Evolutionary conservation across 257 asterid genomes (phyloP).

Genomic region (Coffea canephora): DNA sequence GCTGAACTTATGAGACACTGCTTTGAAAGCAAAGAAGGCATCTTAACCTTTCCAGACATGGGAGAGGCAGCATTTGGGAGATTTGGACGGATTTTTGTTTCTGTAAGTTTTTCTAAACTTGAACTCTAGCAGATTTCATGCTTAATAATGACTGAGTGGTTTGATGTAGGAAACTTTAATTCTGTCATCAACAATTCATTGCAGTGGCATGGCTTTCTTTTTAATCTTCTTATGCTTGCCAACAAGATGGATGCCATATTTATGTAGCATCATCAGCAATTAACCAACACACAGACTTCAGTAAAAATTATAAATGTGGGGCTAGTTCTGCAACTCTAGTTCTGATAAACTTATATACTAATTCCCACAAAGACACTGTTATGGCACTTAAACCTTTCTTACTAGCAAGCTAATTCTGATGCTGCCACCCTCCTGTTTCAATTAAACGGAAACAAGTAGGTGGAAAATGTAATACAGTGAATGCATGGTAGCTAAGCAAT

Average conservation of each 20-base stretch:
- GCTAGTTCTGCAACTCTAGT: not conserved
- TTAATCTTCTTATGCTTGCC: not conserved
- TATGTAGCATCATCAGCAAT: not conserved
- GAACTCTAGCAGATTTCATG: not conserved
- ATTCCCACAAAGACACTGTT: not conserved
- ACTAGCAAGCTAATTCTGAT: not conserved
- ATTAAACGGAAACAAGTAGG: not conserved
- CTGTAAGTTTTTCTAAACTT: constrained; percentile 42
- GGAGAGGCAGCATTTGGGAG: constrained; percentile 90
- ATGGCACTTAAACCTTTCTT: not conserved
- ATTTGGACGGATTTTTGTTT: constrained; percentile 62
- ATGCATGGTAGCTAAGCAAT: not conserved
- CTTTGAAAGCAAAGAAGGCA: constrained; percentile 68
- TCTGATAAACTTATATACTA: not conserved
- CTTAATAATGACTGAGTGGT: not conserved
- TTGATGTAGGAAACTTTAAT: not conserved
- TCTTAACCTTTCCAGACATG: constrained; percentile 69
- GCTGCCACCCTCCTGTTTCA: not conserved
- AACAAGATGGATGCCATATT: not conserved
- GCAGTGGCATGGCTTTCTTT: not conserved
- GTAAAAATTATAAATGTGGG: not conserved
- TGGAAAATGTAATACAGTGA: not conserved
- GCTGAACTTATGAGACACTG: constrained; percentile 73
- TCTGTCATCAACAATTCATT: not conserved
- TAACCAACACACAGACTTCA: not conserved